A percentile compares a stretch with the other conserved stretches of the same genome.
Conservation (phyloP, 768 basidiomycete species). For the Tylopilus vinaceipallidus region DNA sequence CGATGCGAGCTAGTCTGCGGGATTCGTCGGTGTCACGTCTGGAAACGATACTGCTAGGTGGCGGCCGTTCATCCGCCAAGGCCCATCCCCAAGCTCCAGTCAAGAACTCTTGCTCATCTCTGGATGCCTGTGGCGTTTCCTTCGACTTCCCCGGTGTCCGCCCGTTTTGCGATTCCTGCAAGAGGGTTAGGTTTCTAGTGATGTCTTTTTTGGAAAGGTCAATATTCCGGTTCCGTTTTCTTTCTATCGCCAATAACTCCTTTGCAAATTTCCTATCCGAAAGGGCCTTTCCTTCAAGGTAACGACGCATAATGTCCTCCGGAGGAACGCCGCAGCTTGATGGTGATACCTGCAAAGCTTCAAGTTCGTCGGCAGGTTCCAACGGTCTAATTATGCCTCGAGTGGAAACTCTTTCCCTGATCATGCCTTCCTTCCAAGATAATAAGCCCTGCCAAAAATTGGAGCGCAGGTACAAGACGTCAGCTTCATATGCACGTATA, state of each 20-base stretch:
- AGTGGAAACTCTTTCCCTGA: slow-evolving; percentile 86
- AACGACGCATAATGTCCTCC: slow-evolving; percentile 75
- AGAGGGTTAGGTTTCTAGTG: slow-evolving; percentile 47
- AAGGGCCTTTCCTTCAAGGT: slow-evolving; percentile 54
- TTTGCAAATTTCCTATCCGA: slow-evolving; percentile 70
- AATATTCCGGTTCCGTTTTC: slow-evolving; percentile 61
- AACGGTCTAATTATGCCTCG: slow-evolving; percentile 80
- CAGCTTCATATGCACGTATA: background rate
- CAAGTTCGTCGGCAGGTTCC: slow-evolving; percentile 66
- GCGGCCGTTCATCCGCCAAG: slow-evolving; percentile 86
- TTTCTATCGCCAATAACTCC: slow-evolving; percentile 57
- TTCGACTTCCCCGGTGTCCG: slow-evolving; percentile 22
- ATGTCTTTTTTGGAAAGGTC: slow-evolving; percentile 65
- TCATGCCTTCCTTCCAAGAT: slow-evolving; percentile 61
- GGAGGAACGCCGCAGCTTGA: slow-evolving; percentile 73
- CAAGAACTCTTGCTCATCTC: slow-evolving; percentile 37
- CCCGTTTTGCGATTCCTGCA: slow-evolving; percentile 31
- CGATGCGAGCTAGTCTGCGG: slow-evolving; percentile 64
- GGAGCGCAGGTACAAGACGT: slow-evolving; percentile 2
- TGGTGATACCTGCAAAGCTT: slow-evolving; percentile 60
- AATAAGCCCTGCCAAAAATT: slow-evolving; percentile 30
- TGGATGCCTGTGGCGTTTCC: slow-evolving; percentile 20
- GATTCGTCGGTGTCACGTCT: slow-evolving; percentile 85
- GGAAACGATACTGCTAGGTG: slow-evolving; percentile 90
- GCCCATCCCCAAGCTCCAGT: slow-evolving; percentile 74